A percentile compares a stretch with the other conserved stretches of the same genome.
These are phyloP conservation scores for Castanea mollissima DNA, from an alignment of 306 rosid genomes.

Conservation along the genomic window DNA sequence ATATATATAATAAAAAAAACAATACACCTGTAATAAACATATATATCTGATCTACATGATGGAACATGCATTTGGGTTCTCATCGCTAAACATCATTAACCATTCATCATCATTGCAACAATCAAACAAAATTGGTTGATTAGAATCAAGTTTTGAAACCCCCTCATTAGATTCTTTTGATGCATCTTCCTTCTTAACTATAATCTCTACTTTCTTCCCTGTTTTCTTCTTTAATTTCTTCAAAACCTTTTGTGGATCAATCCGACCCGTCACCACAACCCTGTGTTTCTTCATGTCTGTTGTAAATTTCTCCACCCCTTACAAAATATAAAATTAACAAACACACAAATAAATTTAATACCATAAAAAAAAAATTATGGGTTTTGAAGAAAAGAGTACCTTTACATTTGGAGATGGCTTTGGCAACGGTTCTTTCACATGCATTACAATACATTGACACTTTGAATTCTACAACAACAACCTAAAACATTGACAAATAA, in stretches of 20 bases:
- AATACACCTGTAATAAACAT: too few species aligned
- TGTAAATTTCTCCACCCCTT: constrained; percentile 68
- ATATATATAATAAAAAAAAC: too few species aligned
- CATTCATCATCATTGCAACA: constrained; percentile 38
- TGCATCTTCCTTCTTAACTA: constrained; percentile 27
- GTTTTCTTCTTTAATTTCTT: constrained; percentile 70
- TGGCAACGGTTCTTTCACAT: constrained; percentile 71
- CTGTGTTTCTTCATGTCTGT: constrained; percentile 62
- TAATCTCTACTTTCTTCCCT: constrained; percentile 61
- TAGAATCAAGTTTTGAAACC: not conserved
- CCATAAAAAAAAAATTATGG: not conserved
- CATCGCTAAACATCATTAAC: constrained; percentile 68
- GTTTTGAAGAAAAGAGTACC: constrained; percentile 27
- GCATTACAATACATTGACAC: constrained; percentile 80
- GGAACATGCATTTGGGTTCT: constrained; percentile 76
- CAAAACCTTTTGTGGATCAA: constrained; percentile 57
- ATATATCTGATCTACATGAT: constrained; percentile 38
- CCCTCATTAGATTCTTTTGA: constrained; percentile 8
- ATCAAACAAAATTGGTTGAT: constrained; percentile 17
- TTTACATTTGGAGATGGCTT: constrained; percentile 62
- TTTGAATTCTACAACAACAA: constrained; percentile 42
- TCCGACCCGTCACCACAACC: constrained; percentile 59
- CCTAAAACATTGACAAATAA: constrained; percentile 13
- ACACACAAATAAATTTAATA: not conserved
- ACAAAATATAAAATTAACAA: not conserved